Base-by-base conservation (phyloP, 106 monocot genomes). In the Dendrobium chrysotoxum region DNA sequence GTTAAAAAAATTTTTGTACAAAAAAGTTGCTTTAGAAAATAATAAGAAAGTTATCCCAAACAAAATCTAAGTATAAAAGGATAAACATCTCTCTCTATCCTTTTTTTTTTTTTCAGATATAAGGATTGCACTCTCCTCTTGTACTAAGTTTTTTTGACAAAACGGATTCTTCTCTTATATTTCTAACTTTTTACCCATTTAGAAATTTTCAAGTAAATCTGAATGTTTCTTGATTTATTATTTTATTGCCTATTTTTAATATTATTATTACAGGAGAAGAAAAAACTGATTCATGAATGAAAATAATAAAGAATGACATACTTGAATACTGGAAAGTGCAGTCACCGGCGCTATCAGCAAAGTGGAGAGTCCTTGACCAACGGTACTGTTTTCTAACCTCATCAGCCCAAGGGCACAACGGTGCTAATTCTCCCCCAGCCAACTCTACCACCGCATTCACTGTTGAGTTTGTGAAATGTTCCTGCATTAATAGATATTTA, bases 331-430 rank as follows among this genome's bases (percentile, higher is more conserved):
- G 66, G 87, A 77, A 96, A 77, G 83, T 87, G 88, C 96, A 96
- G 42, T 93, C 90, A 76, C 81, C 86, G 4, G 93, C 93, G 7
- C 93, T 96, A 76, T 96, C 88, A 47, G 83, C 64, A 81, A 85
- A 96, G 75, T 96, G 96, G 28, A 96, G 90, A 4, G 91, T 89
- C 75, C 89, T 86, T 23, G 96, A 64, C 96, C 96, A 96, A 25
- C 84, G 87, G 84, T 90, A 91, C 21, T 42, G 79, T 83, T 88
- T 89, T 25, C 91, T 72, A 4, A 91, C 40, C 86, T 90, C 58
- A 73, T 96, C 96, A 0, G 96, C 84, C 96, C 93, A 96, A 5
- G 93, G 88, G 82, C 96, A 96, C 13, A 91, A 88, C 5, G 83
- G 30, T 26, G 96, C 93, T 40, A 96, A 79, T 8, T 91, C 88